phyloP scores from a whole-genome alignment of 306 rosid genomes.

The Senna siamea region DNA sequence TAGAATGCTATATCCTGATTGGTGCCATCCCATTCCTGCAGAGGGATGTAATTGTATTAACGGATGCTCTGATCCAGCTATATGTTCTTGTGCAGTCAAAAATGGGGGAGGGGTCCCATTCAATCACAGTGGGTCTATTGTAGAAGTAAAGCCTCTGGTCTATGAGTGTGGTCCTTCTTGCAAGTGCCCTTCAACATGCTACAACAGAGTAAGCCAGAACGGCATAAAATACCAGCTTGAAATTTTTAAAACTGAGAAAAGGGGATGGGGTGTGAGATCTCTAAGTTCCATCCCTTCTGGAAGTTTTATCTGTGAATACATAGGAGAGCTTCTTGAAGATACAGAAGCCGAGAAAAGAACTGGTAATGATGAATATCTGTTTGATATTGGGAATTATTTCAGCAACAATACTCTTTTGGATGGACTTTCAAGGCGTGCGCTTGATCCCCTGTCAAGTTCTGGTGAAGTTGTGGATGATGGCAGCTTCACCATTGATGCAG shows the following conservation, averaged over 20 bases:
- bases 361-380: slow-evolving; percentile 64
- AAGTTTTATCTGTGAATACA: slow-evolving; percentile 72
- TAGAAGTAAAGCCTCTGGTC: slow-evolving; percentile 57
- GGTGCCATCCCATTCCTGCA: slow-evolving; percentile 51
- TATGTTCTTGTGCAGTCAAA: slow-evolving; percentile 57
- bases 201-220: slow-evolving; percentile 62
- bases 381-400: slow-evolving; percentile 62
- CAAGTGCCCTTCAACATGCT: slow-evolving; percentile 65
- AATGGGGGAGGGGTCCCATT: slow-evolving; percentile 71
- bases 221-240: slow-evolving; percentile 68
- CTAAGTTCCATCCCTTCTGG: slow-evolving; percentile 66
- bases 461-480: slow-evolving; percentile 40
- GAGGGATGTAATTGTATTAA: slow-evolving; percentile 61
- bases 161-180: slow-evolving; percentile 78
- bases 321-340: slow-evolving; percentile 68
- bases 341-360: slow-evolving; percentile 62
- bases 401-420: slow-evolving; percentile 48
- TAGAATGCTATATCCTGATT: slow-evolving; percentile 57
- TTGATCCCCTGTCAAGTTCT: slow-evolving; percentile 39
- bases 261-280: slow-evolving; percentile 88
- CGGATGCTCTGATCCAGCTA: slow-evolving; percentile 56
- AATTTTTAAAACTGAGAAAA: slow-evolving; percentile 59
- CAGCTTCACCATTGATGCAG: slow-evolving; percentile 67
- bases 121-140: slow-evolving; percentile 57
- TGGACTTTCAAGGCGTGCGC: slow-evolving; percentile 46